Base-by-base conservation (phyloP, 371 early-diverging fungal species). In the Syncephalastrum sp. region DNA sequence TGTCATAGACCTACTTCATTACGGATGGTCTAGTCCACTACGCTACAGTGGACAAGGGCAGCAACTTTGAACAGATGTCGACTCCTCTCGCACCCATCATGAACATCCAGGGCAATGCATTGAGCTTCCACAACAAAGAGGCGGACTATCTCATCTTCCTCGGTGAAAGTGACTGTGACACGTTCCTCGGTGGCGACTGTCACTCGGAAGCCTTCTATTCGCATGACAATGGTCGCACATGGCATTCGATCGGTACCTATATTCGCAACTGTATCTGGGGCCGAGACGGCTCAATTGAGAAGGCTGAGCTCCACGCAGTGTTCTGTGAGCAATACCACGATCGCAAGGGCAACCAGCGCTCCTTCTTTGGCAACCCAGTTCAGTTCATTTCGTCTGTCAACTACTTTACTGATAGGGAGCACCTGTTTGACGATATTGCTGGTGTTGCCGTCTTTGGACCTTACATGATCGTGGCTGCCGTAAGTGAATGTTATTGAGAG, bases 71-170 rank as follows among this genome's bases (percentile, higher is more conserved):
- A 19, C 49, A 59, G 14, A 61, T 94, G 29, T 65, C 57, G 1
- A 59, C 83, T 5, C 93, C 92, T 13, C 45, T 79, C 3, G 54
- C 70, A 1, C 84, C 94, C 3, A 53, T 72, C 15, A 60, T 49
- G 46, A 63, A 65, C 16, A 60, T 79, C 42, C 88, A 82, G 55
- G 67, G 75, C 7, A 68, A 85, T 14, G 67, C 82, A 24, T 75
- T 96, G 63, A 85, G 79, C 42, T 95, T 92, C 85, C 96, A 97
- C 60, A 86, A 92, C 6, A 77, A 77, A 0, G 81, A 91, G 23
- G 67, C 82, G 6, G 84, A 83, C 17, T 91, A 92, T 82, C 63
- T 93, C n/a, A 69, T 97, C 38, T 96, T 76, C 59, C 48, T 86
- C 51, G 96, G 90, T 17, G 83, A 86, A 48, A 58, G 59, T 14